These are phyloP conservation scores for Chaetomium globosum DNA, from an alignment of 2,329 filamentous ascomycete species.

Conservation along the genomic window DNA sequence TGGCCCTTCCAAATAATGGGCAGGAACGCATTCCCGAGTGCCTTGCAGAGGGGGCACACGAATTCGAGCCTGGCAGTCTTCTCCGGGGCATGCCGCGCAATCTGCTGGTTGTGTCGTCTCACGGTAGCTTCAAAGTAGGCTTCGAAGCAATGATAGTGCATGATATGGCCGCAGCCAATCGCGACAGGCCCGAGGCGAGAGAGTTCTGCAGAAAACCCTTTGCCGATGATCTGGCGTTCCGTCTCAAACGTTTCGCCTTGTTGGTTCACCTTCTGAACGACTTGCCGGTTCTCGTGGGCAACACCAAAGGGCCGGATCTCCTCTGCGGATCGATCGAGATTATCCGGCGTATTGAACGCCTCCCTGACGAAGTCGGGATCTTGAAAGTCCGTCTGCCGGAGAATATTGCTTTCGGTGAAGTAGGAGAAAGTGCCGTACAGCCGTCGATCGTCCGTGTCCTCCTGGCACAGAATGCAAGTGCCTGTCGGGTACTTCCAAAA, in stretches of 20 bases:
- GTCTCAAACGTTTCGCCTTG: slow-evolving; percentile 70
- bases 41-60: slow-evolving; percentile 95
- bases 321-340: slow-evolving; percentile 83
- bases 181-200: slow-evolving; percentile 77
- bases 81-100: slow-evolving; percentile 92
- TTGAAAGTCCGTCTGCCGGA: slow-evolving; percentile 81
- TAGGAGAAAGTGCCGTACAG: slow-evolving; percentile 94
- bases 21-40: slow-evolving; percentile 89
- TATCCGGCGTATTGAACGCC: slow-evolving; percentile 74
- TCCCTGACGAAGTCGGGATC: slow-evolving; percentile 85
- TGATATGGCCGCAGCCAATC: slow-evolving; percentile 93
- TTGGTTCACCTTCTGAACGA: slow-evolving; percentile 73
- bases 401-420: slow-evolving; percentile 79
- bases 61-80: slow-evolving; percentile 79
- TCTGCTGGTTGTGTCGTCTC: slow-evolving; percentile 85
- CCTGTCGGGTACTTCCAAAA: slow-evolving; percentile 89
- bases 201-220: slow-evolving; percentile 75
- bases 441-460: slow-evolving; percentile 85
- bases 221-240: slow-evolving; percentile 82
- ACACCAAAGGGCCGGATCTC: slow-evolving; percentile 85
- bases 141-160: slow-evolving; percentile 97
- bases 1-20: slow-evolving; percentile 95
- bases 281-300: slow-evolving; percentile 79
- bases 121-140: slow-evolving; percentile 83
- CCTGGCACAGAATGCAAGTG: slow-evolving; percentile 94